These are phyloP conservation scores for Tetracentron sinense DNA, from an alignment of 164 flowering plant genomes.

Conservation along the genomic window DNA sequence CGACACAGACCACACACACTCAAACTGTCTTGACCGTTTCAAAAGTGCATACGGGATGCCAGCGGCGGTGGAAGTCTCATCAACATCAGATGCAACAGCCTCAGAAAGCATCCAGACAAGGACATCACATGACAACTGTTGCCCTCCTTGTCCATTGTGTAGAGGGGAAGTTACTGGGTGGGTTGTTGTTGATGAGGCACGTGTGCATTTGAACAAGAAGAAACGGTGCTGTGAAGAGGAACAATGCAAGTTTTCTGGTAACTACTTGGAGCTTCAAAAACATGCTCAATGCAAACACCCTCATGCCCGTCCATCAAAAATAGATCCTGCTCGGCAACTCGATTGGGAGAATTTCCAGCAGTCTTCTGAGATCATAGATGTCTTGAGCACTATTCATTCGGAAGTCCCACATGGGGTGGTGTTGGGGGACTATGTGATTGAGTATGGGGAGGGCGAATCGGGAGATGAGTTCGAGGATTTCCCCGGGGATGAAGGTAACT, in stretches of 20 bases:
- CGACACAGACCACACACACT: constrained; percentile 80
- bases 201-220: constrained; percentile 54
- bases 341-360: constrained; percentile 98
- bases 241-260: constrained; percentile 55
- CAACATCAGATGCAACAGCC: constrained; percentile 28
- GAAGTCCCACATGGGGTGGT: constrained; percentile 94
- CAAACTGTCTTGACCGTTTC: constrained; percentile 85
- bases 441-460: constrained; percentile 78
- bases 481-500: constrained; percentile 76
- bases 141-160: constrained; percentile 78
- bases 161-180: constrained; percentile 96
- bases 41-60: constrained; percentile 57
- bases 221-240: constrained; percentile 76
- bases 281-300: constrained; percentile 83
- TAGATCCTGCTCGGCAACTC: constrained; percentile 85
- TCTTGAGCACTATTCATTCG: constrained; percentile 85
- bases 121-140: constrained; percentile 26
- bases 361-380: constrained; percentile 89
- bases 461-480: constrained; percentile 86
- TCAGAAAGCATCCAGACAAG: constrained; percentile 21
- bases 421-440: constrained; percentile 93
- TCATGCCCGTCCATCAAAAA: constrained; percentile 79
- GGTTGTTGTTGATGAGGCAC: constrained; percentile 62
- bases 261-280: constrained; percentile 60
- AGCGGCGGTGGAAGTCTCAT: constrained; percentile 26